Conservation (phyloP, 225 moss, liverwort and hornwort species). For the Bryoerythrophyllum caledonicum region DNA sequence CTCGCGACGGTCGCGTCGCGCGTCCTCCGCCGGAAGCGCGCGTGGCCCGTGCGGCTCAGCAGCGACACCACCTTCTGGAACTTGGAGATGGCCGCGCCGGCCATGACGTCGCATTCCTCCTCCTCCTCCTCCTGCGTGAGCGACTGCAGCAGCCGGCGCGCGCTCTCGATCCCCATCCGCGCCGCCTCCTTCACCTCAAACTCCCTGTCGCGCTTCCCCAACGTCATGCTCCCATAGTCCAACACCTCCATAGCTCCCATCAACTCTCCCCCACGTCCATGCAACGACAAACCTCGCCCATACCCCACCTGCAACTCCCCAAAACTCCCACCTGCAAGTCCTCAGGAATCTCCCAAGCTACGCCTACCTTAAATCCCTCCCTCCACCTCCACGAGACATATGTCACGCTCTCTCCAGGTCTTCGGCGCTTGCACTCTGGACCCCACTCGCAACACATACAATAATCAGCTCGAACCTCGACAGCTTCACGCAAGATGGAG, state of each 20-base stretch:
- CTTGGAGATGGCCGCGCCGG: slow-evolving; percentile 64
- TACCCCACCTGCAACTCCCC: too few species aligned
- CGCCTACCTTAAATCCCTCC: too few species aligned
- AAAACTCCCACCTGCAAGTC: too few species aligned
- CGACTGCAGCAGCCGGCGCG: slow-evolving; percentile 78
- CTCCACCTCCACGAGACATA: too few species aligned
- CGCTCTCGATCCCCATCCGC: slow-evolving; percentile 81
- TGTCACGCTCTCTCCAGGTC: too few species aligned
- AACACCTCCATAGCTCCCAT: slow-evolving; percentile 76
- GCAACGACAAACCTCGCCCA: too few species aligned
- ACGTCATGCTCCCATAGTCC: slow-evolving; percentile 50
- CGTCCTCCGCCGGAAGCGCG: slow-evolving; percentile 53
- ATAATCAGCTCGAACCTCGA: too few species aligned
- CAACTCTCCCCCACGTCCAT: background rate
- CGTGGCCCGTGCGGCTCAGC: slow-evolving; percentile 63
- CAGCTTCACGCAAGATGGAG: too few species aligned
- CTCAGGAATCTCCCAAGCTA: too few species aligned
- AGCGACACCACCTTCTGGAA: slow-evolving; percentile 68
- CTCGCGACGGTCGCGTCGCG: slow-evolving; percentile 33
- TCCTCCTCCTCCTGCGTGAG: slow-evolving; percentile 68
- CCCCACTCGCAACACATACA: too few species aligned
- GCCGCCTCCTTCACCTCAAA: slow-evolving; percentile 73
- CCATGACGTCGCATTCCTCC: slow-evolving; percentile 55
- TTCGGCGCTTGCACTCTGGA: too few species aligned
- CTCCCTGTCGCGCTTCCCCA: slow-evolving; percentile 65